These are phyloP conservation scores for Juglanconis oblonga DNA, from an alignment of 2,329 filamentous ascomycete species.

Conservation along the genomic window DNA sequence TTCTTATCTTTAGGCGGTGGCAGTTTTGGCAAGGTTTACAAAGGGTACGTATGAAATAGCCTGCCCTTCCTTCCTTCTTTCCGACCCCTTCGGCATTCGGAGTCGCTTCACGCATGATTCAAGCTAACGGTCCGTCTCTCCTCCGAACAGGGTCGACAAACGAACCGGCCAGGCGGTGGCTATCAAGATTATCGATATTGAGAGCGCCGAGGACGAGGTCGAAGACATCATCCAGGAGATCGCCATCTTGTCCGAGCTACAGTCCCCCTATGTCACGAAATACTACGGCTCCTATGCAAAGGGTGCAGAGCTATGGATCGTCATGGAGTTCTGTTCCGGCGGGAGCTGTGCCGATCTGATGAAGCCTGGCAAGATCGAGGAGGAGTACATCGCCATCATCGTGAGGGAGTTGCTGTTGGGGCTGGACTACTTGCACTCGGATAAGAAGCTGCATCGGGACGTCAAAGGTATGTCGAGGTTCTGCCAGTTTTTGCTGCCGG, in stretches of 20 bases:
- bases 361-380: slow-evolving; percentile 86
- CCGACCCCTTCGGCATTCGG: neutral
- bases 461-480: slow-evolving; percentile 71
- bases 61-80: slow-evolving; percentile 13
- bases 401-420: slow-evolving; percentile 85
- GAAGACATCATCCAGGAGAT: slow-evolving; percentile 99
- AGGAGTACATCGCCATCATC: slow-evolving; percentile 97
- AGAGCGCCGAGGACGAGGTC: slow-evolving; percentile 98
- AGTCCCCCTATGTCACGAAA: slow-evolving; percentile 94
- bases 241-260: slow-evolving; percentile 90
- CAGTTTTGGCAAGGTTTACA: slow-evolving; percentile 98
- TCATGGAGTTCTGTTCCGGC: slow-evolving; percentile 98
- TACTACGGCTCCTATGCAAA: slow-evolving; percentile 98
- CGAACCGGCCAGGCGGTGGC: slow-evolving; percentile 89
- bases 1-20: slow-evolving; percentile 66
- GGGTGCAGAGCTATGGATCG: slow-evolving; percentile 95
- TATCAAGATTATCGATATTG: slow-evolving; percentile 98
- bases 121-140: slow-evolving; percentile 13
- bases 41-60: slow-evolving; percentile 63
- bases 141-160: slow-evolving; percentile 71
- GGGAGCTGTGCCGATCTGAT: slow-evolving; percentile 94
- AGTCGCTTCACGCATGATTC: neutral
- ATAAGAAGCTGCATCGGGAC: slow-evolving; percentile 94
- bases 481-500: neutral
- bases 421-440: slow-evolving; percentile 86